Evolutionary conservation across 257 asterid genomes (phyloP).

Genomic region (Solanum clarkiae): DNA sequence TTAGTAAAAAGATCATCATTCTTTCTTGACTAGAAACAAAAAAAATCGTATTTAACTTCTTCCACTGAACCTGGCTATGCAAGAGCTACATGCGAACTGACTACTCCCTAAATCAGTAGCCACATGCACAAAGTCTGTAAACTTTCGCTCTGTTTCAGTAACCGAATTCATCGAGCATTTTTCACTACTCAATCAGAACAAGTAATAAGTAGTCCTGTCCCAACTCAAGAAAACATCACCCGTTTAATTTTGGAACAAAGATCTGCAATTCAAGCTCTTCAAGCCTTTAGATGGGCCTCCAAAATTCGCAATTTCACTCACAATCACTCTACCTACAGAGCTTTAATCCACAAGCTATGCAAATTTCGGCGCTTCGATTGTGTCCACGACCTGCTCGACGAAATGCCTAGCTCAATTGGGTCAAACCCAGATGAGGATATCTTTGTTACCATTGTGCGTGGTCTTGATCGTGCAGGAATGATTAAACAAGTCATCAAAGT

Average conservation of each 20-base stretch:
- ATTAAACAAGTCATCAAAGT: slow-evolving; percentile 47
- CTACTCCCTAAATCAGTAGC: background rate
- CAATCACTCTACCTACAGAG: slow-evolving; percentile 58
- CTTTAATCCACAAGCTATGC: slow-evolving; percentile 70
- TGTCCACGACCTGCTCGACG: slow-evolving; percentile 59
- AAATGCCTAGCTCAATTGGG: slow-evolving; percentile 63
- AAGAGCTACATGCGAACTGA: background rate
- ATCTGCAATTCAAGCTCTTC: slow-evolving; percentile 52
- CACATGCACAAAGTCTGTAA: slow-evolving; percentile 3
- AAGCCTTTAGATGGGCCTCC: slow-evolving; percentile 95
- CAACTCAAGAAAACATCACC: slow-evolving; percentile 48
- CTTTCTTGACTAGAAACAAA: no score
- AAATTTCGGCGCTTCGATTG: slow-evolving; percentile 35
- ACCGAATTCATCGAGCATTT: background rate
- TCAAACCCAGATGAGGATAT: slow-evolving; percentile 55
- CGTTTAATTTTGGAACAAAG: slow-evolving; percentile 67
- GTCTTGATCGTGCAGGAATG: slow-evolving; percentile 65
- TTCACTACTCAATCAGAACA: slow-evolving; percentile 18
- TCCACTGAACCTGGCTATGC: no score
- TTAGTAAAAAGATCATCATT: no score
- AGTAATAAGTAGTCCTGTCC: slow-evolving; percentile 33
- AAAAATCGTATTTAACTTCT: no score
- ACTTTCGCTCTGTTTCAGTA: background rate
- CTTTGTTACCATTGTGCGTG: slow-evolving; percentile 65
- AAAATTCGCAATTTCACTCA: slow-evolving; percentile 46